These are phyloP conservation scores for Miscanthus sacchariflorus DNA, from an alignment of 202 grass and related monocot genomes.

Conservation along the genomic window DNA sequence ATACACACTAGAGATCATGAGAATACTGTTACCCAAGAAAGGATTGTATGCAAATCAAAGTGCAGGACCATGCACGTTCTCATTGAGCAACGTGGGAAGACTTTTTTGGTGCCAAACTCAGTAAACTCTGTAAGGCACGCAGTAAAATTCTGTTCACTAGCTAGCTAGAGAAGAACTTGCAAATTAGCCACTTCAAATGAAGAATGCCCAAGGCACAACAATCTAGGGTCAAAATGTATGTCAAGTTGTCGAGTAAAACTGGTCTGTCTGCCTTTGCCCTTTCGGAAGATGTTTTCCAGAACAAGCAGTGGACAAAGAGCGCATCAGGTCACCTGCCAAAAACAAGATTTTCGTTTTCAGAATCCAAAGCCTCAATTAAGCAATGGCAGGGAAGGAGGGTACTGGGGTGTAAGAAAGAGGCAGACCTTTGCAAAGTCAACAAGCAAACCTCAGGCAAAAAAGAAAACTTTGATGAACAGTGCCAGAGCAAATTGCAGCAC, in stretches of 20 bases:
- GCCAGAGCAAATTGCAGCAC: slow-evolving; percentile 84
- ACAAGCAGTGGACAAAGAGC: slow-evolving; percentile 23
- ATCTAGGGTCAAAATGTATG: slow-evolving; percentile 59
- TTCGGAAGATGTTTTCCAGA: slow-evolving; percentile 37
- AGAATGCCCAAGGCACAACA: slow-evolving; percentile 35
- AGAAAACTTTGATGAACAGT: slow-evolving; percentile 97
- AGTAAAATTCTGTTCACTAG: not conserved
- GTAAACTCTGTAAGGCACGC: slow-evolving; percentile 17
- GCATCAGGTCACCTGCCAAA: slow-evolving; percentile 41
- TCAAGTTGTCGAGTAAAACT: slow-evolving; percentile 33
- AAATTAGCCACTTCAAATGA: slow-evolving; percentile 20
- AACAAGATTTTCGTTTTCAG: slow-evolving; percentile 28
- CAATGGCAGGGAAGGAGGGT: not conserved
- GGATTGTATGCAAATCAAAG: slow-evolving; percentile 16
- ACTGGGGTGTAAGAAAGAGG: slow-evolving; percentile 15
- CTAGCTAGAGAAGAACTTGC: not conserved
- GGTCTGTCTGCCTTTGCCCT: slow-evolving; percentile 32
- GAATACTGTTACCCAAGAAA: not conserved
- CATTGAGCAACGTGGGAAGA: slow-evolving; percentile 6
- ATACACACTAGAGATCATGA: not conserved
- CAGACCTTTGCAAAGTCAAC: slow-evolving; percentile 54
- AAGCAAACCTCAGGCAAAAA: slow-evolving; percentile 78
- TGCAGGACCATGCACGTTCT: not conserved
- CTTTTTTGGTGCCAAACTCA: slow-evolving; percentile 23
- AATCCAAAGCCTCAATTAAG: not conserved